Conservation (phyloP, 768 basidiomycete species). For the Xerocomellus amylosporus region DNA sequence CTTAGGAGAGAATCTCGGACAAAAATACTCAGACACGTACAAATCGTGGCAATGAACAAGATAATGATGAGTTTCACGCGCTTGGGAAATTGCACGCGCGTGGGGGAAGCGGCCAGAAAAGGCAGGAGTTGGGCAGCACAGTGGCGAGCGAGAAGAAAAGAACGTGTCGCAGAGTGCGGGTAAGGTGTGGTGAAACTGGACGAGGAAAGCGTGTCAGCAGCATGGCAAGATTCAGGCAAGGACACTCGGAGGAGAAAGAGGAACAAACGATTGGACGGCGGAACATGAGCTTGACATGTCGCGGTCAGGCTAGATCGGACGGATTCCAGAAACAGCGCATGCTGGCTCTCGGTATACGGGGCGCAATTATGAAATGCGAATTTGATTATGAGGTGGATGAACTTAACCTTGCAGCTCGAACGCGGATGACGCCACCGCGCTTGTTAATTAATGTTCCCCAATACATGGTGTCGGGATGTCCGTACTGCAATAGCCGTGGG, state of each 20-base stretch:
- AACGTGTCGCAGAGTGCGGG: slow-evolving; percentile 70
- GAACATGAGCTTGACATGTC: slow-evolving; percentile 24
- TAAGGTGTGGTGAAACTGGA: slow-evolving; percentile 45
- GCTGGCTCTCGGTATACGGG: slow-evolving; percentile 28
- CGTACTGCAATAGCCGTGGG: slow-evolving; percentile 17
- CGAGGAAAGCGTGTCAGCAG: slow-evolving; percentile 56
- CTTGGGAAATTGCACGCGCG: slow-evolving; percentile 29
- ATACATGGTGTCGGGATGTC: slow-evolving; percentile 31
- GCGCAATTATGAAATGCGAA: slow-evolving; percentile 38
- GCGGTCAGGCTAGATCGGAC: slow-evolving; percentile 24
- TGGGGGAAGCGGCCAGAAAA: slow-evolving; percentile 49
- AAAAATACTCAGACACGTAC: slow-evolving; percentile 33
- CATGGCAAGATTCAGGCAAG: slow-evolving; percentile 46
- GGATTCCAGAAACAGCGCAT: slow-evolving; percentile 30
- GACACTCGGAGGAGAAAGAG: slow-evolving; percentile 56
- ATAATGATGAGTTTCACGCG: slow-evolving; percentile 29
- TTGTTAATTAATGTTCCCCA: slow-evolving; percentile 34
- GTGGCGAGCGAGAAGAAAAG: slow-evolving; percentile 47
- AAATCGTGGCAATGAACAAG: slow-evolving; percentile 25
- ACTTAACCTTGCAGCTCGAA: slow-evolving; percentile 37
- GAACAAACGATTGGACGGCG: slow-evolving; percentile 32
- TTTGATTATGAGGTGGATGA: slow-evolving; percentile 42
- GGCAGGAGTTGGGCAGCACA: slow-evolving; percentile 53
- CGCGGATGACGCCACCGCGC: slow-evolving; percentile 30
- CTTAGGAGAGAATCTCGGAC: slow-evolving; percentile 22